Base-by-base conservation (phyloP, 2,329 filamentous ascomycete genomes). In the Pseudocercospora eumusae region DNA sequence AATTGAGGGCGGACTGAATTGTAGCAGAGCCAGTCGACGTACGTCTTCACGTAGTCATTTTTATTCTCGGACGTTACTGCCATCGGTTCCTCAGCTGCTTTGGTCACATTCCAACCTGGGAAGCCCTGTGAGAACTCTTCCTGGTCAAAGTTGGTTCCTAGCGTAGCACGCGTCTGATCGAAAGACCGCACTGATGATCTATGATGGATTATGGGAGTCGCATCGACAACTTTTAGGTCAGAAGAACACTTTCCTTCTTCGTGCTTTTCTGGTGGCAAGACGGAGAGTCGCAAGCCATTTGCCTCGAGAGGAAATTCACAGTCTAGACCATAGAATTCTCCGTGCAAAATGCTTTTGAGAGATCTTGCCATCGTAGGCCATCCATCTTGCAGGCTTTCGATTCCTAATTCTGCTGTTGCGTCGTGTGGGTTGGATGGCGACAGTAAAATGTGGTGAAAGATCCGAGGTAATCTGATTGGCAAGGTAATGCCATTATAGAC, bases 401-500 rank as follows among this genome's bases (percentile, higher is more conserved):
- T 79, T 60, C 88, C 21, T 28, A 60, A 31, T 21, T 55, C 28
- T 15, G 42, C 18, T 1, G 3, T 31, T 11, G 53, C 4, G 11
- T 23, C 11, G 20, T 10, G 2, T 21, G 31, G 44, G 23, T 44
- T 33, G 45, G 27, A 11, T 20, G 40, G 21, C 31, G 85, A 86
- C 0, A 96, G 81, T 0, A 98, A 82, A 68, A 91, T 91, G 57
- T 86, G 84, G 76, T 99, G 99, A 3, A 99, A 83, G 0, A 88
- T 90, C 61, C 86, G 84, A 0, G 95, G 95, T 64, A 99, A 95
- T 1, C 89, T 96, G 45, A 98, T 84, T 0, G 95, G 95, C 0
- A 99, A 81, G 0, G 93, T 96, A 23, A 98, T 81, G 1, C 93
- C 93, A 68, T 99, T 99, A 78, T 95, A 97, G 4, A 98, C 80